phyloP scores from a whole-genome alignment of 2,329 filamentous ascomycete genomes.

The Elsinoe australis region DNA sequence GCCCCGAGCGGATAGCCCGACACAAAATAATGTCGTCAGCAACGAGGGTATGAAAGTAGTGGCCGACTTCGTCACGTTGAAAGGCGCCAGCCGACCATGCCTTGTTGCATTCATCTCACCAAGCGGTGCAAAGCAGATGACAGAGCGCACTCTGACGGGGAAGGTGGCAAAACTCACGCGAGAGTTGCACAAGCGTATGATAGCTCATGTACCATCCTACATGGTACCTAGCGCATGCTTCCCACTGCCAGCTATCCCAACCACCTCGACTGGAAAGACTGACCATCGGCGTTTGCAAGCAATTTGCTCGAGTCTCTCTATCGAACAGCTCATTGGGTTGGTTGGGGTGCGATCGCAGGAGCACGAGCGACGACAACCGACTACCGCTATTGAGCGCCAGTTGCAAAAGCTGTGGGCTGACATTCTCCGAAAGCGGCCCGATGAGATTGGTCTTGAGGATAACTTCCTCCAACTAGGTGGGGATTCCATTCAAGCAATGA shows the following conservation, averaged over 20 bases:
- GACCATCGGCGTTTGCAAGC: slow-evolving; percentile 24
- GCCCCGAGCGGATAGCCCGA: too few relatives aligned
- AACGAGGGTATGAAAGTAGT: too few relatives aligned
- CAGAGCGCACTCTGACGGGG: too few relatives aligned
- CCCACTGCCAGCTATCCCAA: slow-evolving; percentile 37
- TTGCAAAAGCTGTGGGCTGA: slow-evolving; percentile 27
- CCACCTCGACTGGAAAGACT: slow-evolving; percentile 40
- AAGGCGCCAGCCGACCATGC: too few relatives aligned
- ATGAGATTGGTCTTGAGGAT: slow-evolving; percentile 17
- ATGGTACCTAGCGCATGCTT: slow-evolving; percentile 41
- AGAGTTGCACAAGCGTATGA: slow-evolving; percentile 2
- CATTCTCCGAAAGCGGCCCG: slow-evolving; percentile 26
- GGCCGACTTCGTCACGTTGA: too few relatives aligned
- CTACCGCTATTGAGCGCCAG: slow-evolving; percentile 12
- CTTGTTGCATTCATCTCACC: too few relatives aligned
- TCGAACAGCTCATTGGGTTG: slow-evolving; percentile 16
- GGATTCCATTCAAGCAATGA: slow-evolving; percentile 42
- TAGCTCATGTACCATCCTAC: slow-evolving; percentile 26
- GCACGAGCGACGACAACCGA: slow-evolving; percentile 16
- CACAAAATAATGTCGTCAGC: slow-evolving; percentile 38
- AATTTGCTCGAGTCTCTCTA: slow-evolving; percentile 20
- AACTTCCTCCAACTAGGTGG: slow-evolving; percentile 42
- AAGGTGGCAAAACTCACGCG: too few relatives aligned
- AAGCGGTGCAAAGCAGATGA: slow-evolving; percentile 19
- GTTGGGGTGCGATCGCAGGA: slow-evolving; percentile 41